A percentile compares a stretch with the other conserved stretches of the same genome.
These are phyloP conservation scores for Boletus pseudopeckii DNA, from an alignment of 768 basidiomycete species.

Conservation along the genomic window DNA sequence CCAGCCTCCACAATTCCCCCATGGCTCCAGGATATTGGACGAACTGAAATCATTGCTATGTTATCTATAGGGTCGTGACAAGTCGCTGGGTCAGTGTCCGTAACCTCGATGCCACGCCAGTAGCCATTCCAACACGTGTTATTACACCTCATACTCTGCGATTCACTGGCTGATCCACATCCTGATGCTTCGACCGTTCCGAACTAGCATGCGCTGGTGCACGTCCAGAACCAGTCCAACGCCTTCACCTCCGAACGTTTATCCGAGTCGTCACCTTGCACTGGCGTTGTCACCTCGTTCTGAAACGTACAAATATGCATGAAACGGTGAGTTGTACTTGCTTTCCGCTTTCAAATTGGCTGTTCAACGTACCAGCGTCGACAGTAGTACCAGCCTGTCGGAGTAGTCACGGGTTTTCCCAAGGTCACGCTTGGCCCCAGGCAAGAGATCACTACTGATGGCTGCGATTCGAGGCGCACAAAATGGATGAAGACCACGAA, in stretches of 20 bases:
- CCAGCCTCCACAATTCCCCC: too few species aligned
- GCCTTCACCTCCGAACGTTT: too few species aligned
- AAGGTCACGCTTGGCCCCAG: background rate
- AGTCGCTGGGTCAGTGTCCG: background rate
- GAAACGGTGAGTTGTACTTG: background rate
- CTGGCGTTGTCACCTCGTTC: background rate
- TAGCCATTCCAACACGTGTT: background rate
- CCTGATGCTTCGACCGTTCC: too few species aligned
- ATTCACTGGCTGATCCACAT: background rate
- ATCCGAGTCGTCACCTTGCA: background rate
- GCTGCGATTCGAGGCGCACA: background rate
- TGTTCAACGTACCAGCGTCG: background rate
- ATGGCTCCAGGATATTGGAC: background rate
- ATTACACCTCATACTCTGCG: background rate
- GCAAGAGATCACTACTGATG: background rate
- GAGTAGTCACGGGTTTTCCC: background rate
- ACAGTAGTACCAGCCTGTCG: background rate
- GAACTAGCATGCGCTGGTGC: too few species aligned
- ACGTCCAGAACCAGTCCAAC: too few species aligned
- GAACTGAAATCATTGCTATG: background rate
- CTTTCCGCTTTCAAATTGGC: background rate
- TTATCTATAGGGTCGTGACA: background rate
- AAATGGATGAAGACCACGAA: background rate
- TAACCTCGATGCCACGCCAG: background rate
- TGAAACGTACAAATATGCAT: too few species aligned